Base-by-base conservation (phyloP, 140 eudicot genomes). In the Cichorium intybus region DNA sequence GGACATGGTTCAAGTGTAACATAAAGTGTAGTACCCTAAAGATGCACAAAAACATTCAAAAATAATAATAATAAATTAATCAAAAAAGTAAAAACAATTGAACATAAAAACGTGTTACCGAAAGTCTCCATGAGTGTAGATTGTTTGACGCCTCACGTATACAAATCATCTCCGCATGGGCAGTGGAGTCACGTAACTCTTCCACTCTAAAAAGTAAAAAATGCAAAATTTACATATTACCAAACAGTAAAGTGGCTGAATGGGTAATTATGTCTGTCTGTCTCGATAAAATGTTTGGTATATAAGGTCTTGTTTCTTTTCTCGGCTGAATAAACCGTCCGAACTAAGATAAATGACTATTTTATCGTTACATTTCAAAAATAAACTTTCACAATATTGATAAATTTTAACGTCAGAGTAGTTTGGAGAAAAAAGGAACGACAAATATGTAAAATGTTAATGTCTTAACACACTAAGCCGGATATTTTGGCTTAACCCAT, bases 1-100 rank as follows among this genome's bases (percentile, higher is more conserved):
- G 99, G 90, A 58, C 99, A 93, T 52, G 99, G 99, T 82, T 93
- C 99, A 51, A 93, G 97, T 58, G 99, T 93, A 26, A 93, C 90
- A 61, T 93, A 93, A 21, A 93, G 90, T 18, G 96, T 83, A 10
- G 92, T 85, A 20, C 80, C 98, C 98, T 92, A 75, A 49, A 35
- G 31, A 71, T 23, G 52, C 12, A 57, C 60, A 49, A 58, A 60
- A 31, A 61, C 15, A 61, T 39, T 60, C 31, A 47, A 9, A 24
- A 33, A 15, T 16, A 18, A 28, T 17, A 17, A 47, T 10, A 27
- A 47, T 28, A 26, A 62, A 35, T 14, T 28, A 62, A 4, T 1
- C 22, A 24, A 17, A 4, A 4, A 64, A 10, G n/a, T 14, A 15
- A 57, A 21, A 39, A 16, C 41, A 7, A 15, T 24, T 24, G 7